These are phyloP conservation scores for Lepidium didymum DNA, from an alignment of 345 rosid species.

Conservation along the genomic window DNA sequence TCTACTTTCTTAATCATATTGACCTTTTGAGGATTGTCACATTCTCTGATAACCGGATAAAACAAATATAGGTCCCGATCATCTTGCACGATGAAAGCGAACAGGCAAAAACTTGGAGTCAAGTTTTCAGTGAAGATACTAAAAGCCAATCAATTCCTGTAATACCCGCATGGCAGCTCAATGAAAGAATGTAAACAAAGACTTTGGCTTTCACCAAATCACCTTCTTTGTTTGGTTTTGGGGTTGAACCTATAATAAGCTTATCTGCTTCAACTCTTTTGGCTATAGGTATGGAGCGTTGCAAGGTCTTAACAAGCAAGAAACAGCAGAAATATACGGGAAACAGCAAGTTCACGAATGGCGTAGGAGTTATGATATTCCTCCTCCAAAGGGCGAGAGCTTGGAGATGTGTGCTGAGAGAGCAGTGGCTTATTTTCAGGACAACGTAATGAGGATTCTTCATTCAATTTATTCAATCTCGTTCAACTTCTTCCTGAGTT, in stretches of 20 bases:
- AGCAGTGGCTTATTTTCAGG: slow-evolving; percentile 47
- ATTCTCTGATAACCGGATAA: neutral
- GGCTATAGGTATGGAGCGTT: slow-evolving; percentile 84
- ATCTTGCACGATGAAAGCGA: slow-evolving; percentile 70
- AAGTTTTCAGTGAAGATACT: slow-evolving; percentile 85
- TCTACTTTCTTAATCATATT: neutral
- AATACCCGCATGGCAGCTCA: slow-evolving; percentile 83
- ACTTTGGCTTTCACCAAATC: neutral
- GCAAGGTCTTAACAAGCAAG: slow-evolving; percentile 94
- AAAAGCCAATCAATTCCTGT: slow-evolving; percentile 77
- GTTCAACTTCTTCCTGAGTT: neutral
- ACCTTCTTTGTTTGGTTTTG: neutral
- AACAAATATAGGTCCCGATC: slow-evolving; percentile 61
- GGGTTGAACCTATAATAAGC: neutral
- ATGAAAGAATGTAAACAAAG: slow-evolving; percentile 78
- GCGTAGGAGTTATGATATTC: slow-evolving; percentile 95
- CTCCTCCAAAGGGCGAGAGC: slow-evolving; percentile 96
- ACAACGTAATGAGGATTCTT: slow-evolving; percentile 11
- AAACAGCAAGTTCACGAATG: slow-evolving; percentile 90
- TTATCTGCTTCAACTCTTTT: neutral
- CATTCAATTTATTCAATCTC: neutral
- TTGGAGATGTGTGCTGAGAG: slow-evolving; percentile 98
- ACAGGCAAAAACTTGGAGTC: slow-evolving; percentile 77
- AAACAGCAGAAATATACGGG: slow-evolving; percentile 91
- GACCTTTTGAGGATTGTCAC: neutral